Base-by-base conservation (phyloP, 192 early-diverging fungal species). In the Diversispora epigaea region DNA sequence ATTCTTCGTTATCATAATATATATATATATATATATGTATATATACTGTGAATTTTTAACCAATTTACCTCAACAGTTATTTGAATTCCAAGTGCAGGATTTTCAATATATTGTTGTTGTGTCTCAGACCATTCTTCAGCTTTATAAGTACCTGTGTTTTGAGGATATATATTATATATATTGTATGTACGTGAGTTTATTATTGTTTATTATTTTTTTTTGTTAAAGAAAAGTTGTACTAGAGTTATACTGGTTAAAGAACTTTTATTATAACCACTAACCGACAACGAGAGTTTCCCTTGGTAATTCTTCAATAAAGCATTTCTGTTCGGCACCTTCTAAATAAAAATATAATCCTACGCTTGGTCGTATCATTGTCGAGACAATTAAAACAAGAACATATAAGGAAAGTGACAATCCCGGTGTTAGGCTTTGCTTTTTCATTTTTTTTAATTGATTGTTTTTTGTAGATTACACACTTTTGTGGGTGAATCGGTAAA, bases 221-320 rank as follows among this genome's bases (percentile, higher is more conserved):
- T 25, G 19, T 8, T 62, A 46, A 21, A 56, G 7, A 39, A 21
- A 71, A 55, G 6, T 45, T 22, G 7, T 6, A 12, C 56, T 22
- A 9, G 12, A 32, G 45, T 22, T 50, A 19, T 65, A 8, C 6
- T 22, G 21, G 15, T 12, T 10, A 39, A 68, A 39, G 17, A 61
- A 8, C 21, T 40, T 25, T n/a, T 25, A 43, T 44, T 22, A 40
- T 78, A 52, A 43, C 41, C 39, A 57, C 6, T 69, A 80, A 89
- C 96, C 94, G 25, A 90, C 87, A 25, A 95, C 91, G 62, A 92
- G 86, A 44, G 94, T 94, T 73, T 95, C 93, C 77, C 88, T 90
- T 19, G 97, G 94, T 40, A 98, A 84, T 75, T 98, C 96, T 79
- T 98, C 97, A 12, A 94, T 84, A 74, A 98, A 98, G 83, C 97